Base-by-base conservation (phyloP, 805 yeast species). In the Saccharomycopsis fodiens region DNA sequence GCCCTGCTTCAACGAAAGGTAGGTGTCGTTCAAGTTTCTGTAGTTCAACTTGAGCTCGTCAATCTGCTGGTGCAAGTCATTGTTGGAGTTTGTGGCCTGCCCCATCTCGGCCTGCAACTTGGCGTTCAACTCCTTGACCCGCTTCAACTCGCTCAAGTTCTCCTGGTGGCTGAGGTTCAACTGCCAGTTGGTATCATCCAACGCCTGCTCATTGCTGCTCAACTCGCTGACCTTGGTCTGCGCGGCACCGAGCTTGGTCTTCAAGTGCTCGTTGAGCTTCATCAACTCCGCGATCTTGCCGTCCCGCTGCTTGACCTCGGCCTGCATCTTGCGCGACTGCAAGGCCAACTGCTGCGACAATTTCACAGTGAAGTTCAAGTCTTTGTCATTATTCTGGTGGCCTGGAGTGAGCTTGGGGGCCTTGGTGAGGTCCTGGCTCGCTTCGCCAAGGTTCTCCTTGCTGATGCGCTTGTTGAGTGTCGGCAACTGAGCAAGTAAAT, bases 341-440 rank as follows among this genome's bases (percentile, higher is more conserved):
- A 73, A 65, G 15, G 84, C 68, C 51, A 84, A 64, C 47, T 81
- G 82, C 55, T 84, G 91, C 62, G 86, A 79, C 46, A 84, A 61
- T 3, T 84, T 86, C 47, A 82, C 82, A 13, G 82, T 78, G 57
- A 83, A 83, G 57, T 78, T 76, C 67, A 82, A 76, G 49, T 82
- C 85, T 52, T 77, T 77, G 17, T 78, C 77, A n/a, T 46, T 47
- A 47, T 46, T 57, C 35, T 48, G 52, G 23, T 52, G 57, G n/a
- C 67, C 67, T 30, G 48, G 51, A 21, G 30, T 35, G n/a, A 50
- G 34, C 12, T 47, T 47, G 12, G 51, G 51, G 20, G 47, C 45
- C 19, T 30, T 22, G 19, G 29, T 15, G 17, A 29, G 25, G 13
- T 19, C 10, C 17, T 39, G 34, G 15, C 20, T 7, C 13, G 13